These are phyloP conservation scores for Phytophthora ramorum DNA, from an alignment of 352 stramenopile genomes.

Conservation along the genomic window DNA sequence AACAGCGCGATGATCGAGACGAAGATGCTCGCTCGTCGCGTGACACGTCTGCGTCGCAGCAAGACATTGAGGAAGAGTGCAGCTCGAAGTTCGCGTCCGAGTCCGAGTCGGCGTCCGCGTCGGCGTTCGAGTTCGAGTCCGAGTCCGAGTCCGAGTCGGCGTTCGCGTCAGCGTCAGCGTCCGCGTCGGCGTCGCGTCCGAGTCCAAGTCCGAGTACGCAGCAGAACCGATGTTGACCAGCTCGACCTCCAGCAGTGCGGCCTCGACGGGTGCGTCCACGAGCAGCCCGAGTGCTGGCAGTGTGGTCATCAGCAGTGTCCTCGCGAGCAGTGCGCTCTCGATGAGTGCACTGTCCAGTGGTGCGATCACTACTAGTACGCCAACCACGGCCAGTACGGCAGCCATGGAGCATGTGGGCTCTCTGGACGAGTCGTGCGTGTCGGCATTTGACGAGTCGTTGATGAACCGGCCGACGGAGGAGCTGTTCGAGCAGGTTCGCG, in stretches of 20 bases:
- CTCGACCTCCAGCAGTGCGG: conserved; percentile 13
- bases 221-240: background rate
- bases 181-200: no score
- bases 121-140: no score
- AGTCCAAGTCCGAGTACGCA: background rate
- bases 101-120: no score
- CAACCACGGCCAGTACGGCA: background rate
- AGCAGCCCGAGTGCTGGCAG: background rate
- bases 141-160: no score
- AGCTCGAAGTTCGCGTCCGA: no score
- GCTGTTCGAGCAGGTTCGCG: conserved; percentile 53
- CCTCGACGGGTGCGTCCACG: background rate
- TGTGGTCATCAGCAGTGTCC: background rate
- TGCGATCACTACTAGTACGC: background rate
- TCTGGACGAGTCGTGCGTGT: background rate
- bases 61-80: no score
- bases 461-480: conserved; percentile 26
- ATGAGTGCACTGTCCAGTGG: background rate
- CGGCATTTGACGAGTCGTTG: background rate
- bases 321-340: background rate
- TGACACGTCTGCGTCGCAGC: no score
- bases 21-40: no score
- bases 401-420: background rate
- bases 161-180: no score
- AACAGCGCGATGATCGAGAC: no score